Base-by-base conservation (phyloP, 129 eudicot genomes). In the Artemisia argyi region DNA sequence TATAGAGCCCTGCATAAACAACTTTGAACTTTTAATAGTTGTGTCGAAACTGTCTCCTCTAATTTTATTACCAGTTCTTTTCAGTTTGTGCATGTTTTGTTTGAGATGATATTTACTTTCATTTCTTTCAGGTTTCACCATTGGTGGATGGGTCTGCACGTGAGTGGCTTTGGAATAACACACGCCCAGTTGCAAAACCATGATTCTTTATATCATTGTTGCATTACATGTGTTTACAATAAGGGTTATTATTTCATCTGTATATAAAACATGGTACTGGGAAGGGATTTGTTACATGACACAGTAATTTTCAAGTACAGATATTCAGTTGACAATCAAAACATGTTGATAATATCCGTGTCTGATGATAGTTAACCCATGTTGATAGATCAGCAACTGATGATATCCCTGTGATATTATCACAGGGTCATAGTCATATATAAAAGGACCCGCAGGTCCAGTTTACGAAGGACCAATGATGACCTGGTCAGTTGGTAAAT, bases 161-260 rank as follows among this genome's bases (percentile, higher is more conserved):
- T 13, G 81, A 90, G 35, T 94, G 98, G 98, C 97, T 94, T 30
- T 75, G 92, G 97, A 82, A 86, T 20, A 94, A 89, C 80, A 94
- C 98, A 15, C 87, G 91, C 50, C 89, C 97, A 2, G 70, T 94
- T 68, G 82, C 59, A 11, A 90, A 82, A 72, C 75, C 78, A 46
- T 86, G 77, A 75, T 59, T 44, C 42, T 46, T 61, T 19, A 42
- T 58, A 63, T 19, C 18, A 3, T 3, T 46, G 44, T 13, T 32
- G 15, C 19, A 19, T 22, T 75, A 55, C 66, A 32, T 39, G 26
- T 50, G 61, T 60, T 30, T 76, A 76, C 53, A 56, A 17, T 4
- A n/a, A 57, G 58, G 7, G 30, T 57, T 73, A 61, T 47, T 39
- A 54, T 65, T 42, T 68, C 42, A 13, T 68, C 20, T 76, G 75